Evolutionary conservation across 2,329 filamentous ascomycete species (phyloP).

Genomic region (Myriosclerotinia duriaeana): DNA sequence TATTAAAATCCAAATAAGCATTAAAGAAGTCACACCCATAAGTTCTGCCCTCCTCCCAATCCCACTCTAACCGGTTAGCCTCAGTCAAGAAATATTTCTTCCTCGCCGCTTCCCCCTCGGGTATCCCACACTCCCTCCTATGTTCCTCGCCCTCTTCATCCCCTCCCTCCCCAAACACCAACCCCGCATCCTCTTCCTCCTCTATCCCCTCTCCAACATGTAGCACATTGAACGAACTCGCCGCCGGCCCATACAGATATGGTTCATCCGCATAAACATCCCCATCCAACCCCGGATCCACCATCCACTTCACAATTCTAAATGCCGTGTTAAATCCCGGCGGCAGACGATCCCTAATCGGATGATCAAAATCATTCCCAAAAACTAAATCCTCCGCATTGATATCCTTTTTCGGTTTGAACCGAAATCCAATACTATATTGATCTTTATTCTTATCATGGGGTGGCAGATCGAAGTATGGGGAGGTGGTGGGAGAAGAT

Average conservation of each 20-base stretch:
- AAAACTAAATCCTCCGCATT: constrained; percentile 68
- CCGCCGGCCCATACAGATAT: constrained; percentile 78
- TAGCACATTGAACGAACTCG: constrained; percentile 78
- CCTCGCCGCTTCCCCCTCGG: constrained; percentile 46
- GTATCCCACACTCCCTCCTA: constrained; percentile 41
- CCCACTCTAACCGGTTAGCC: constrained; percentile 54
- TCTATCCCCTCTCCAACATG: constrained; percentile 54
- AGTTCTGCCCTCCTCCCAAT: constrained; percentile 59
- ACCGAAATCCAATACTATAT: constrained; percentile 79
- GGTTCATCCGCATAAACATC: constrained; percentile 86
- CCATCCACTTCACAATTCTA: constrained; percentile 82
- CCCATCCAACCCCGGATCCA: constrained; percentile 87
- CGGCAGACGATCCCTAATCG: constrained; percentile 81
- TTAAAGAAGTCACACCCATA: constrained; percentile 82
- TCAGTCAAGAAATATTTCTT: constrained; percentile 62
- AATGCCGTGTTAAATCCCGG: constrained; percentile 84
- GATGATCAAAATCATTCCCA: constrained; percentile 92
- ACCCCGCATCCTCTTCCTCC: constrained; percentile 26
- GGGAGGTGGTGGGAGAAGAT: constrained; percentile 64
- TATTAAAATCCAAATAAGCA: constrained; percentile 84
- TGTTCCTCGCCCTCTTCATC: constrained; percentile 46
- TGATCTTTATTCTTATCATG: constrained; percentile 70
- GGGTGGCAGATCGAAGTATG: constrained; percentile 72
- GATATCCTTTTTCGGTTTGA: constrained; percentile 61
- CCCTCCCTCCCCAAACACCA: constrained; percentile 43